Base-by-base conservation (phyloP, 1,284 basidiomycete genomes). In the Trametes pubescens region DNA sequence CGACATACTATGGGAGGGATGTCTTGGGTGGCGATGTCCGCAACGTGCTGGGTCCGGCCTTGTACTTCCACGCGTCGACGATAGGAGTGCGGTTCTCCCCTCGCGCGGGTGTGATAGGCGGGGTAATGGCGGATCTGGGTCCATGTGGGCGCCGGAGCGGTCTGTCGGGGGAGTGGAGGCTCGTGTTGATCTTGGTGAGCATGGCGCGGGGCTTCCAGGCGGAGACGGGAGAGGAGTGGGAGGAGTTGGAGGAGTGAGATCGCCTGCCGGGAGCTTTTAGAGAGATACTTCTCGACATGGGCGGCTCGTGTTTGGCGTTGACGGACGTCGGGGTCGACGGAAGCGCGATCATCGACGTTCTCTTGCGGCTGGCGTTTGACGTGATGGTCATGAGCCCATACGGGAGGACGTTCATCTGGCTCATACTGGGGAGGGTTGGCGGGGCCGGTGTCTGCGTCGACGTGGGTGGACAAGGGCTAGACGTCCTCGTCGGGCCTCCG, bases 141-240 rank as follows among this genome's bases (percentile, higher is more conserved):
- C 67, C 67, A 32, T 65, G 55, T 7, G 67, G 67, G 18, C 67
- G 60, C 8, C 67, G 65, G 9, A 53, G 51, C 1, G 67, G 67
- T 55, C 67, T 54, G 34, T 66, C 67, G 38, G 67, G 63, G 11
- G 65, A 59, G 46, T 61, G 57, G 22, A 64, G 38, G 46, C 62
- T 66, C 13, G 67, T 69, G 53, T 66, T 65, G 58, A 69, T 69
- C 56, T 60, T 66, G 44, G 65, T 51, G 51, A 69, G 67, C 67
- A 69, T 69, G 1, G 51, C 29, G 58, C 53, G 58, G 14, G 62
- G 57, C 51, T 60, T 40, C 22, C 40, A 43, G 44, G 49, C 21
- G n/a, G 59, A 38, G 34, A 37, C 53, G 43, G 61, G 51, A 24
- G 61, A 38, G 46, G 55, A 37, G 21, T 37, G 47, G 24, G 21